Percentiles rank a stretch among this genome's conserved stretches.
Conservation (phyloP, 768 basidiomycete species). For the Lactarius vividus region DNA sequence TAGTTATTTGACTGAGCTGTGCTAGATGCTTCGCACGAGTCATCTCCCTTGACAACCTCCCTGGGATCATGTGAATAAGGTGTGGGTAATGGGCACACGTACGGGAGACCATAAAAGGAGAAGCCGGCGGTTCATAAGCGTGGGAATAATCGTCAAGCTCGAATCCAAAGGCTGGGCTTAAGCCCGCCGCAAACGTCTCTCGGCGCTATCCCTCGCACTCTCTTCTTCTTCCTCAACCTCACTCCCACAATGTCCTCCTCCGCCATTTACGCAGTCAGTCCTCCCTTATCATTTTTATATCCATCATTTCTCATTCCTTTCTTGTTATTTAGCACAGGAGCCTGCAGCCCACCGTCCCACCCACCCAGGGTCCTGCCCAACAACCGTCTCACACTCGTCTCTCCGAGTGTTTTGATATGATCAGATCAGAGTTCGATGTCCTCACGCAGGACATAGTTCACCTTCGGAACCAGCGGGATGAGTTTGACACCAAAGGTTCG, state of each 20-base stretch:
- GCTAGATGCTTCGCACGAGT: not conserved
- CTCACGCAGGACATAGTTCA: slow-evolving; percentile 64
- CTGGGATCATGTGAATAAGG: not conserved
- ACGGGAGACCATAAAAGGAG: slow-evolving; percentile 17
- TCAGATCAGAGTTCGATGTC: slow-evolving; percentile 82
- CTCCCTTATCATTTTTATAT: not conserved
- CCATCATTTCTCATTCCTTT: not conserved
- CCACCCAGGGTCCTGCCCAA: slow-evolving; percentile 34
- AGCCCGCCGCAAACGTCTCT: slow-evolving; percentile 22
- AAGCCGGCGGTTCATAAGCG: slow-evolving; percentile 19
- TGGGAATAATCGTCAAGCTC: slow-evolving; percentile 8
- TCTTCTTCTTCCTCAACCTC: slow-evolving; percentile 24
- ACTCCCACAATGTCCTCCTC: slow-evolving; percentile 31
- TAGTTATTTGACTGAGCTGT: not conserved
- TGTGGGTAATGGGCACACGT: not conserved
- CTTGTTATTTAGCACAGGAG: slow-evolving; percentile 38
- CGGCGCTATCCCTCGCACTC: slow-evolving; percentile 24
- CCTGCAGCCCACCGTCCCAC: slow-evolving; percentile 42
- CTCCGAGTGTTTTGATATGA: slow-evolving; percentile 75
- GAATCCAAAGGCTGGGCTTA: slow-evolving; percentile 13
- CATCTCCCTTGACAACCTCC: not conserved
- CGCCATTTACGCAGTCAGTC: slow-evolving; percentile 32
- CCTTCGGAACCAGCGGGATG: slow-evolving; percentile 78
- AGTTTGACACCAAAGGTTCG: slow-evolving; percentile 86
- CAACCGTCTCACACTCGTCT: slow-evolving; percentile 44